Base-by-base conservation (phyloP, 2,329 filamentous ascomycete species). In the Peltaster fructicola region DNA sequence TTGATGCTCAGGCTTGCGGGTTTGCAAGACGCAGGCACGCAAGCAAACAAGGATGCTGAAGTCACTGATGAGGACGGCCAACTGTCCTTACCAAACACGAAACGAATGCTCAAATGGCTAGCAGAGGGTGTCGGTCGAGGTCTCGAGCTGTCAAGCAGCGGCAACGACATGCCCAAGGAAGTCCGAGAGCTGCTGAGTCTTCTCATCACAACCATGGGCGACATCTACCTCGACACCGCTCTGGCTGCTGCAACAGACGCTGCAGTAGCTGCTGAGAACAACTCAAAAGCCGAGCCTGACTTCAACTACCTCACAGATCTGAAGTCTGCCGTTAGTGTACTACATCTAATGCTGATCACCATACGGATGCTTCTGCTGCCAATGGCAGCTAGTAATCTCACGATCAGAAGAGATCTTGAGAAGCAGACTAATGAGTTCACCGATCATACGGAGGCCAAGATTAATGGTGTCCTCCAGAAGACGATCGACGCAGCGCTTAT, bases 51-150 rank as follows among this genome's bases (percentile, higher is more conserved):
- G 37, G 84, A 92, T 25, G 81, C 91, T 30, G 84, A 91, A 45
- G 77, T 95, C 15, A 73, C 75, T 0, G 88, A 95, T 31, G 73
- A 85, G 44, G 85, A 98, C 43, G 88, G 88, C 16, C 63, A 71
- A 29, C 58, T 95, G 14, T 85, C 73, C 37, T 61, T 90, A 4
- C 61, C 70, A n/a, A 82, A 78, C 47, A 80, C 84, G n/a, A 95
- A 95, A 54, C 69, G 88, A 29, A 98, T 98, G 84, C 65, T 98
- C 31, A 90, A 80, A 47, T 98, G 88, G 88, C 59, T 98, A 19
- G 88, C 88, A 3, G 88, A 98, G 57, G 82, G 80, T 33, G 85
- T 98, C 13, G 78, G 88, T 18, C 66, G 88, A 34, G 81, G 82
- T 0, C 62, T 98, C 7, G 88, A 98, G 50, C 62, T 98, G n/a